Percentiles rank a stretch among this genome's conserved stretches.
phyloP scores from a whole-genome alignment of 1,284 basidiomycete species.

The Fomitopsis pinicola region DNA sequence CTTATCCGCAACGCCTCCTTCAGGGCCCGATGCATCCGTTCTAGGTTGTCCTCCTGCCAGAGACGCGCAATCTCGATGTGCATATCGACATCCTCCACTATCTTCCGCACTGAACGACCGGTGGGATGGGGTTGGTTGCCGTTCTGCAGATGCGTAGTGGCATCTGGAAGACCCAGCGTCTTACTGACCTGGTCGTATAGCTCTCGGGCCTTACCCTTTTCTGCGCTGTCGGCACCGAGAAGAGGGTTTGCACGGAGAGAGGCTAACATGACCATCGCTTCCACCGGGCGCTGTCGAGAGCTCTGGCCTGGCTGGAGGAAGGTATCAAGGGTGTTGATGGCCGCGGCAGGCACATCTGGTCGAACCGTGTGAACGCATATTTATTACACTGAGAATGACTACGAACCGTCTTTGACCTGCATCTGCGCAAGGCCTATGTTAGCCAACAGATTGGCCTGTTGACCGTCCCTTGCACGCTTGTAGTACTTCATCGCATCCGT shows the following conservation, averaged over 20 bases:
- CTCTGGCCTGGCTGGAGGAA: slow-evolving; percentile 61
- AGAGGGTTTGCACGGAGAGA: slow-evolving; percentile 79
- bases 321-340: slow-evolving; percentile 84
- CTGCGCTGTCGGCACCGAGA: slow-evolving; percentile 72
- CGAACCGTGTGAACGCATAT: neutral
- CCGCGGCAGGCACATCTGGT: slow-evolving; percentile 72
- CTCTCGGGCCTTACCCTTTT: slow-evolving; percentile 72
- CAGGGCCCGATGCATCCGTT: slow-evolving; percentile 69
- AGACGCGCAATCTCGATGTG: slow-evolving; percentile 83
- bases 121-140: slow-evolving; percentile 32
- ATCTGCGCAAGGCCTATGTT: slow-evolving; percentile 84
- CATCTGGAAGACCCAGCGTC: slow-evolving; percentile 54
- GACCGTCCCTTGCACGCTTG: slow-evolving; percentile 53
- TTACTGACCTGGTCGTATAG: slow-evolving; percentile 77
- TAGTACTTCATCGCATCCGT: slow-evolving; percentile 72
- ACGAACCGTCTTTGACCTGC: slow-evolving; percentile 74
- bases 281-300: slow-evolving; percentile 54
- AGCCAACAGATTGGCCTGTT: slow-evolving; percentile 66
- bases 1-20: slow-evolving; percentile 67
- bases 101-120: slow-evolving; percentile 43
- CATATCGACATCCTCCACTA: slow-evolving; percentile 78
- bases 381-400: neutral
- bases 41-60: slow-evolving; percentile 79
- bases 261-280: slow-evolving; percentile 86
- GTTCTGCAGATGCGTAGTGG: slow-evolving; percentile 34